Percentiles rank a stretch among this genome's conserved stretches.
phyloP scores from a whole-genome alignment of 1,139 yeast species.

The Hansenula anomala region DNA sequence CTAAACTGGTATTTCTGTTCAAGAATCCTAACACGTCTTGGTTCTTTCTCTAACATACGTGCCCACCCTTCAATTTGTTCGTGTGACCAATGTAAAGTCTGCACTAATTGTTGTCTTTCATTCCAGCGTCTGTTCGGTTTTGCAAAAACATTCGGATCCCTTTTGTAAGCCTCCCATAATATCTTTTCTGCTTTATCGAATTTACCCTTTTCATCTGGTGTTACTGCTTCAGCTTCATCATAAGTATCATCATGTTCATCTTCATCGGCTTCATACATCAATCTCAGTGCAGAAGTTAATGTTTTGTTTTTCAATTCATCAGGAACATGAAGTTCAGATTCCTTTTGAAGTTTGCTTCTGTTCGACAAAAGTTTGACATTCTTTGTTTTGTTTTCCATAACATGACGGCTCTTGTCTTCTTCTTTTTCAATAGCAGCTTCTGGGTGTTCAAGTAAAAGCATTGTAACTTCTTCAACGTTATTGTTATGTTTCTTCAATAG shows the following conservation, averaged over 20 bases:
- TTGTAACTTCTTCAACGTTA: constrained; percentile 56
- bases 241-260: constrained; percentile 83
- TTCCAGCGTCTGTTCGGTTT: constrained; percentile 47
- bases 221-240: constrained; percentile 57
- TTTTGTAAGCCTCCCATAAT: constrained; percentile 54
- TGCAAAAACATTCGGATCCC: constrained; percentile 47
- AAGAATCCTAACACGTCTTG: constrained; percentile 51
- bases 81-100: constrained; percentile 65
- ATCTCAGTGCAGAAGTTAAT: constrained; percentile 55
- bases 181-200: constrained; percentile 38
- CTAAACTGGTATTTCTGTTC: constrained; percentile 57
- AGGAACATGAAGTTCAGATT: constrained; percentile 30
- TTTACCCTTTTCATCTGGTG: constrained; percentile 17
- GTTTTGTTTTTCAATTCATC: constrained; percentile 51
- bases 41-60: constrained; percentile 62
- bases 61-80: constrained; percentile 96
- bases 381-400: constrained; percentile 6
- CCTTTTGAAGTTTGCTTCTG: constrained; percentile 16
- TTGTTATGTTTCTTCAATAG: constrained; percentile 44
- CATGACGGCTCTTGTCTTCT: constrained; percentile 3
- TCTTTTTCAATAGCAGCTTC: constrained; percentile 27
- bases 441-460: constrained; percentile 59
- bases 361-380: constrained; percentile 6
- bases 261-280: constrained; percentile 67
- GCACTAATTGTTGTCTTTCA: constrained; percentile 47